Evolutionary conservation across 805 yeast species (phyloP), one percentile per base, ranked within the genome.

Genomic region (Nakazawaea pomicola): DNA sequence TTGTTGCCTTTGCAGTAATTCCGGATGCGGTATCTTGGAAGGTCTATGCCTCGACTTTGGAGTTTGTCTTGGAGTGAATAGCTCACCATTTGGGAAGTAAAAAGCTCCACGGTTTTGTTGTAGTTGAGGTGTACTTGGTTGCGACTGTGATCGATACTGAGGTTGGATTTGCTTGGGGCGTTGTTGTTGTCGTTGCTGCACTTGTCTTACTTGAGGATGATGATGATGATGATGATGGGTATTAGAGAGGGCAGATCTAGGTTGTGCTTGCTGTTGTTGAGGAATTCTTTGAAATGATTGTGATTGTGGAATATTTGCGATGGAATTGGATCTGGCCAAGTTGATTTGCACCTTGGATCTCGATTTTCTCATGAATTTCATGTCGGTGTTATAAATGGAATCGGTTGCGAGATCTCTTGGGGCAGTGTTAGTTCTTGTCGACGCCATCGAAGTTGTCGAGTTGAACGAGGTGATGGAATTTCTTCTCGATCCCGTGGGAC

Each of bases 61-160:
- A 10, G 62, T 59, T 33, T 52, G 55, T 29, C 78, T 52, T 2
- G 78, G 78, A 27, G 71, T 56, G 52, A 73, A 74, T 2, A 72
- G 62, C 49, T 74, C 80, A 36, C 80, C 80, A 51, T 74, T 73
- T 12, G 78, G 78, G 50, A 74, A 74, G 46, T 60, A 65, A 49
- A 57, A 68, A 12, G 63, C 46, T 9, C 66, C 58, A 15, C 38
- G 23, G 14, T 10, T 16, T 21, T 41, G 39, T 42, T 53, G 51
- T 44, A 20, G 33, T 18, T 21, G 46, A 23, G 44, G 37, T 12
- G 39, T 23, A 43, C 29, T 11, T 38, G 27, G 40, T 43, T 31
- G 39, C 12, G 34, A 12, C 37, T 24, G 18, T 4, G 20, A 29
- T 15, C n/a, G 29, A 12, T 20, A n/a, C 11, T n/a, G 31, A 28